phyloP scores from a whole-genome alignment of 441 rosid species.

The Macaranga tanarius region DNA sequence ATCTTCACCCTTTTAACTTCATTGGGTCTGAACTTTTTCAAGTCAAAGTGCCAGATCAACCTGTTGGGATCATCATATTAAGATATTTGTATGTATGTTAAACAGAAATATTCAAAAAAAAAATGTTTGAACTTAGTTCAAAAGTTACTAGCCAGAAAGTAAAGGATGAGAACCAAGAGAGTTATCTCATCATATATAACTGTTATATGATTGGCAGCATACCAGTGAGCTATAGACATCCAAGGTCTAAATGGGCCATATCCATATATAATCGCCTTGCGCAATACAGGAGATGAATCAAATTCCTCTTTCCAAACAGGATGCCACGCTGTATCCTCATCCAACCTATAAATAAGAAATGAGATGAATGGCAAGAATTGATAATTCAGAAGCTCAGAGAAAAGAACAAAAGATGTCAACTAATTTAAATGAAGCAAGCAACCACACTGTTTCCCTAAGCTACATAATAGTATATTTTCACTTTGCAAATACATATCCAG shows the following conservation, averaged over 20 bases:
- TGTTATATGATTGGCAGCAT: conserved; percentile 9
- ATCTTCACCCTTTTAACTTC: conserved; percentile 82
- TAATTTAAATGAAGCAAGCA: conserved; percentile 4
- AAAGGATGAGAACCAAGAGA: background rate
- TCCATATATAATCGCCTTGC: conserved; percentile 72
- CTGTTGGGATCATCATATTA: conserved; percentile 34
- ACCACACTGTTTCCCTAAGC: background rate
- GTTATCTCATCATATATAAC: background rate
- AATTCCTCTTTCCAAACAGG: conserved; percentile 77
- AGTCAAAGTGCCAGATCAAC: conserved; percentile 79
- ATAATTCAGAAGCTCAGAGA: conserved; percentile 8
- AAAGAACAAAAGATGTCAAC: background rate
- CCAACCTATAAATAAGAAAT: conserved; percentile 46
- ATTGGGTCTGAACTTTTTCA: conserved; percentile 76
- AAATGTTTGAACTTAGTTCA: conserved; percentile 4
- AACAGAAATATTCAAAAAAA: background rate
- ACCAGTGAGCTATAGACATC: conserved; percentile 98
- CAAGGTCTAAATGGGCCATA: conserved; percentile 89
- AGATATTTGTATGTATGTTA: conserved; percentile 19
- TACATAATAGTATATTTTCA: background rate
- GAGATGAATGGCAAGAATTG: conserved; percentile 4
- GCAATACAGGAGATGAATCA: conserved; percentile 51
- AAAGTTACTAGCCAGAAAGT: background rate
- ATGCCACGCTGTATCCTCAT: conserved; percentile 93
- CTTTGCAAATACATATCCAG: conserved; percentile 1